Percentiles rank a stretch among this genome's conserved stretches.
These are phyloP conservation scores for Didymellaceae sp. DNA, from an alignment of 2,329 filamentous ascomycete genomes.

Conservation along the genomic window DNA sequence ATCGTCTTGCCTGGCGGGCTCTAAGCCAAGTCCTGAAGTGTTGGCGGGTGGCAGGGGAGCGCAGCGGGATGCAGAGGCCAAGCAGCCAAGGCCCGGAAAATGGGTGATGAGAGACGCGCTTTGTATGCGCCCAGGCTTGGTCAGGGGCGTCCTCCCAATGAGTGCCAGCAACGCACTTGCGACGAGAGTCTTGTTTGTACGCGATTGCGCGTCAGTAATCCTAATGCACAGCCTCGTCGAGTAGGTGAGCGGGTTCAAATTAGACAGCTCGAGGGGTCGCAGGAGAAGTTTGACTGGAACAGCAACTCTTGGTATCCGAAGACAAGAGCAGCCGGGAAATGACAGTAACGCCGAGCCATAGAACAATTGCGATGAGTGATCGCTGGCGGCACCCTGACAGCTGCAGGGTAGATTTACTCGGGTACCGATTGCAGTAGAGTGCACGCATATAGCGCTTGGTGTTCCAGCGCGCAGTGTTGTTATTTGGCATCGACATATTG, in stretches of 20 bases:
- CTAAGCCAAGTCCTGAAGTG: constrained; percentile 39
- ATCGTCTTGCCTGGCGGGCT: constrained; percentile 38
- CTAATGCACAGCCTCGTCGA: constrained; percentile 37
- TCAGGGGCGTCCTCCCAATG: constrained; percentile 36
- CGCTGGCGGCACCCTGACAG: constrained; percentile 7
- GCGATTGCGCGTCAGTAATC: constrained; percentile 33
- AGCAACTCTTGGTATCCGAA: constrained; percentile 16
- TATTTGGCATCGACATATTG: constrained; percentile 4
- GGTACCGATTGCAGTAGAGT: background rate
- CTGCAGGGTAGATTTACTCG: constrained; percentile 5
- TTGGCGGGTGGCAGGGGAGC: constrained; percentile 35
- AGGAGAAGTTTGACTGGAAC: constrained; percentile 5
- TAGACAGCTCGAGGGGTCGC: constrained; percentile 1
- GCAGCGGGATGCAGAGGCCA: constrained; percentile 38
- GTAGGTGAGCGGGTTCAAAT: constrained; percentile 4
- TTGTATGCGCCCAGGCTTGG: constrained; percentile 42
- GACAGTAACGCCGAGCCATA: constrained; percentile 10
- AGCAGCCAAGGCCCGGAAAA: constrained; percentile 33
- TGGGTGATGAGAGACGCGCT: constrained; percentile 35
- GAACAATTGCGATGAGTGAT: constrained; percentile 5
- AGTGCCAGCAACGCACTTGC: constrained; percentile 20
- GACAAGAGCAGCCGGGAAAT: constrained; percentile 17
- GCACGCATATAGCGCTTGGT: constrained; percentile 9
- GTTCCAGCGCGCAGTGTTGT: background rate
- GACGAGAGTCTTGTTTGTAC: constrained; percentile 23